These are phyloP conservation scores for Phoma sp. DNA, from an alignment of 2,329 filamentous ascomycete species.

Conservation along the genomic window DNA sequence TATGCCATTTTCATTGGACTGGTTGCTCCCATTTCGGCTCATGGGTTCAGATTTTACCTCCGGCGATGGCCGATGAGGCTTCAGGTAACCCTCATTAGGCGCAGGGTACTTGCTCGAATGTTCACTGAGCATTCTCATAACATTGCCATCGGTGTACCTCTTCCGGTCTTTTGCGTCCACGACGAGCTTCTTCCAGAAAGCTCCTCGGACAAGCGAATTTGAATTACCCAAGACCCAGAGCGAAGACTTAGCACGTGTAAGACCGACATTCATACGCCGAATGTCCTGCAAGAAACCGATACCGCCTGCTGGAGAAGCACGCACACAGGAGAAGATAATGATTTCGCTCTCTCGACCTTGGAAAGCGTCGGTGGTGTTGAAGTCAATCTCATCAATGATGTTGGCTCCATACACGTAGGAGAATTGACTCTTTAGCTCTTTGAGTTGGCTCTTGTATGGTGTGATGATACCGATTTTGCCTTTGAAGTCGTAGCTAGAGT, in stretches of 20 bases:
- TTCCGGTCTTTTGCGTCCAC: conserved; percentile 78
- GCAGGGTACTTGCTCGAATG: conserved; percentile 56
- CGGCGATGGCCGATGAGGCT: conserved; percentile 26
- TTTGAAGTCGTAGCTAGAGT: conserved; percentile 70
- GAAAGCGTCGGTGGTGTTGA: conserved; percentile 98
- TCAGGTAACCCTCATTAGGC: conserved; percentile 34
- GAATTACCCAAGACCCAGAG: conserved; percentile 97
- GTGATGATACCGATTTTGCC: conserved; percentile 97
- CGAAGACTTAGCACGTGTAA: conserved; percentile 95
- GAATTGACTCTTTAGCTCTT: conserved; percentile 80
- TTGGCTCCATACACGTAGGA: conserved; percentile 72
- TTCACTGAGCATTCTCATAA: conserved; percentile 62
- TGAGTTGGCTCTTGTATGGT: conserved; percentile 93
- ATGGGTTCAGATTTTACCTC: conserved; percentile 35
- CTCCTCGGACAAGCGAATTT: conserved; percentile 80
- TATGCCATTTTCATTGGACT: conserved; percentile 22
- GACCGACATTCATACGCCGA: conserved; percentile 97
- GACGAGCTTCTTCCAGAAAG: conserved; percentile 90
- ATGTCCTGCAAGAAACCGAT: conserved; percentile 99
- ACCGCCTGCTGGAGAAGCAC: conserved; percentile 88
- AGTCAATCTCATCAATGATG: conserved; percentile 84
- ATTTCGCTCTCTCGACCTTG: conserved; percentile 96
- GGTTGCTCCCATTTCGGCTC: conserved; percentile 32
- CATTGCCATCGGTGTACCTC: conserved; percentile 76
- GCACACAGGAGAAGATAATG: conserved; percentile 98